These are phyloP conservation scores for Phanerodontia chrysosporium DNA, from an alignment of 768 basidiomycete species.

Conservation along the genomic window DNA sequence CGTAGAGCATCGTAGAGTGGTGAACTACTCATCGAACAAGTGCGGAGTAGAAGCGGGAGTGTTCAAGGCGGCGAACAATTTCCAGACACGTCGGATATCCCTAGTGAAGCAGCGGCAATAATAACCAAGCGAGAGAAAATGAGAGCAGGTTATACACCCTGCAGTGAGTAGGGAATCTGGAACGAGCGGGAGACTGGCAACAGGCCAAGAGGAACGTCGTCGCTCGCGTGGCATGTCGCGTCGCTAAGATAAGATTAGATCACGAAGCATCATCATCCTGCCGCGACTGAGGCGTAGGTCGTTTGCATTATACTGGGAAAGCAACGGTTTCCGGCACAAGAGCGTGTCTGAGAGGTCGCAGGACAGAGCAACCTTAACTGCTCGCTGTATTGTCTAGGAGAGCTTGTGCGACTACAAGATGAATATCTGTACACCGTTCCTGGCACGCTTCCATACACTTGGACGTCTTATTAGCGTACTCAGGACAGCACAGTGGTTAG, in stretches of 20 bases:
- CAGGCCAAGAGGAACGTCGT: not conserved
- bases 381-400: slow-evolving; percentile 40
- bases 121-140: not conserved
- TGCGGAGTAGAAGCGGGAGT: not conserved
- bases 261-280: too few species aligned
- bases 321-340: too few species aligned
- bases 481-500: not conserved
- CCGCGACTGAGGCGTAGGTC: too few species aligned
- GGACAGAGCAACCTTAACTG: not conserved
- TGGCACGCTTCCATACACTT: slow-evolving; percentile 73
- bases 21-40: slow-evolving; percentile 9
- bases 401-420: slow-evolving; percentile 70
- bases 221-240: slow-evolving; percentile 4
- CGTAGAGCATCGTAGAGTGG: slow-evolving; percentile 34
- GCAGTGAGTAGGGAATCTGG: too few species aligned
- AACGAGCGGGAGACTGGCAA: not conserved
- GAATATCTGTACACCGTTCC: slow-evolving; percentile 68
- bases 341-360: too few species aligned
- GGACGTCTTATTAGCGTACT: not conserved
- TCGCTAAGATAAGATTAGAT: slow-evolving; percentile 7
- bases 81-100: not conserved
- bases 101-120: not conserved
- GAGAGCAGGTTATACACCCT: too few species aligned
- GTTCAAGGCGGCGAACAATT: not conserved
- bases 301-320: too few species aligned